phyloP scores from a whole-genome alignment of 1,284 basidiomycete species.

The Apiotrichum domesticum region DNA sequence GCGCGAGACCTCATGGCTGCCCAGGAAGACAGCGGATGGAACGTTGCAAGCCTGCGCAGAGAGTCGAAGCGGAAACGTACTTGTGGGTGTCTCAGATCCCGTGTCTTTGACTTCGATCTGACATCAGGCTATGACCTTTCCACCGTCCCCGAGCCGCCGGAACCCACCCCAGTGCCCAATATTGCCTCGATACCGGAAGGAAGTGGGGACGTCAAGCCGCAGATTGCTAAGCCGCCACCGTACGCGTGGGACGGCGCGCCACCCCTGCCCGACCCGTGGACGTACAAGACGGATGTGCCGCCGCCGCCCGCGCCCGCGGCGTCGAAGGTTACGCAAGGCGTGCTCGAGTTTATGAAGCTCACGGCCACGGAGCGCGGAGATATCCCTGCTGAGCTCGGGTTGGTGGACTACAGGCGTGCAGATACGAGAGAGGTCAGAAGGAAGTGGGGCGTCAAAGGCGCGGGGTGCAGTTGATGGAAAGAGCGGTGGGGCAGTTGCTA shows the following conservation, averaged over 20 bases:
- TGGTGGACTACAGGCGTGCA: conserved; percentile 36
- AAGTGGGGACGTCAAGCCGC: conserved; percentile 11
- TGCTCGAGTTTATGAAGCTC: conserved; percentile 43
- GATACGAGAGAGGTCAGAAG: conserved; percentile 12
- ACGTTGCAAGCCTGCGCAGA: conserved; percentile 16
- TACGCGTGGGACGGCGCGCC: conserved; percentile 37
- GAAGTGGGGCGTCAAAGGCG: conserved; percentile 20
- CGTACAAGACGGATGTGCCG: conserved; percentile 19
- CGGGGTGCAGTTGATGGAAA: background rate
- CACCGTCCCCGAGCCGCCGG: conserved; percentile 1
- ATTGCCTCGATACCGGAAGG: conserved; percentile 7
- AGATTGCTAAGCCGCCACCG: conserved; percentile 2
- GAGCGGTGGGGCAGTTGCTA: too few species aligned
- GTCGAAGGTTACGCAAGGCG: conserved; percentile 27
- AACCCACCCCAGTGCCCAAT: conserved; percentile 2
- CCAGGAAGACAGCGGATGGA: conserved; percentile 22
- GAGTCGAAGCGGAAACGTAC: conserved; percentile 28
- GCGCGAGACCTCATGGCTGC: conserved; percentile 28
- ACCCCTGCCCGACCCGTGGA: conserved; percentile 33
- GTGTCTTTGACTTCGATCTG: background rate
- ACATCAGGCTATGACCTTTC: conserved; percentile 7
- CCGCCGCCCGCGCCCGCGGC: conserved; percentile 4
- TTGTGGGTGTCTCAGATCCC: conserved; percentile 13
- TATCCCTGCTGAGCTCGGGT: conserved; percentile 41
- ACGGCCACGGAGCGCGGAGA: conserved; percentile 39